Evolutionary conservation across 768 basidiomycete species (phyloP), one percentile per base, ranked within the genome.

Genomic region (Phlebiopsis flavidoalba): DNA sequence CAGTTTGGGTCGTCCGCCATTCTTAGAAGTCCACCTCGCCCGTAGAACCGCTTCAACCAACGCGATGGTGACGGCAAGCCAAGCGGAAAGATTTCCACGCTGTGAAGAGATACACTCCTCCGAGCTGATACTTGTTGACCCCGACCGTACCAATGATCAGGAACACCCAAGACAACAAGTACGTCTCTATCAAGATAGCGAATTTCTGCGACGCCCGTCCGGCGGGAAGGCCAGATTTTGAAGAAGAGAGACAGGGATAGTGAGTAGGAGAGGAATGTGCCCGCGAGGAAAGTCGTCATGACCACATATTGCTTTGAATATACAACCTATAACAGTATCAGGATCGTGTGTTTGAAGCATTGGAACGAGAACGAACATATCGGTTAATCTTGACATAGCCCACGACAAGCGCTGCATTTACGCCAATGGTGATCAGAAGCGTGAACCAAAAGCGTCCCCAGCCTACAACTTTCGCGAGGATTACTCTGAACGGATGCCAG

Each of bases 401-500:
- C 50, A 75, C 67, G 2, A 83, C 74, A 7, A 90, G 72, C 2
- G 77, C 74, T 1, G 70, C 74, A 63, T 88, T 82, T 2, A 81
- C 64, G 7, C 71, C 78, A 3, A 79, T 63, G 1, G 77, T 74
- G 11, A 85, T 64, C 8, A 78, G 50, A 40, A 89, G 65, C 1
- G 85, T 79, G 0, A 85, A 64, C 83, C 87, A 90, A 67, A 91
- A 87, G 59, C 83, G 83, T 22, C 76, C 73, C 73, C 84, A 85
- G 47, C 73, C 75, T 76, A 83, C 82, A 8, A 78, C 63, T 0
- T 63, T 67, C 51, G 67, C 66, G 15, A 77, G 47, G 60, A 73
- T 60, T 19, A 57, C 59, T 46, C 67, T 72, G 45, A 73, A 54
- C 60, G 60, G 69, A 17, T 53, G 57, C 64, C 75, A 72, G 17